A percentile compares a stretch with the other conserved stretches of the same genome.
Evolutionary conservation across 176 grass and related monocot species (phyloP).

Genomic region (Aegilops umbellulata): DNA sequence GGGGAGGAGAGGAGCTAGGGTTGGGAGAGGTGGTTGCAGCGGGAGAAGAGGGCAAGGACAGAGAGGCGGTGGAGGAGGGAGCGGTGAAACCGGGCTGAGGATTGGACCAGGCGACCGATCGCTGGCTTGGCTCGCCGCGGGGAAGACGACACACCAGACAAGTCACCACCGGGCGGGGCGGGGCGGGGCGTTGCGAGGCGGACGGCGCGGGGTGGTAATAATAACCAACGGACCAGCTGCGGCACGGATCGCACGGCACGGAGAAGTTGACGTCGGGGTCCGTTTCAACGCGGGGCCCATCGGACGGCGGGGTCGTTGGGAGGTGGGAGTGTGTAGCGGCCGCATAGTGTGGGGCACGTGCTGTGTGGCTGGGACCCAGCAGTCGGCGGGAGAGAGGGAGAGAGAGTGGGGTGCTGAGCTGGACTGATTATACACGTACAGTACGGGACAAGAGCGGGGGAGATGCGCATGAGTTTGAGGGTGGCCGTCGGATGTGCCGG

Average conservation of each 20-base stretch:
- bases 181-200: background rate
- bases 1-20: background rate
- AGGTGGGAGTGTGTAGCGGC: background rate
- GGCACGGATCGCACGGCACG: background rate
- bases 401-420: conserved; percentile 30
- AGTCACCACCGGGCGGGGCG: background rate
- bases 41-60: background rate
- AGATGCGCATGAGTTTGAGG: conserved; percentile 12
- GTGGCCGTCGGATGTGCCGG: conserved; percentile 15
- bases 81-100: background rate
- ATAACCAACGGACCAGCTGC: background rate
- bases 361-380: background rate
- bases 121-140: conserved; percentile 4
- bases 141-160: conserved; percentile 21
- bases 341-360: background rate
- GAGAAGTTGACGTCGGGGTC: background rate
- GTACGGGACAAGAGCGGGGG: background rate
- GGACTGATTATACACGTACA: background rate
- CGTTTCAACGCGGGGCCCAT: background rate
- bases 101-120: conserved; percentile 8
- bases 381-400: background rate
- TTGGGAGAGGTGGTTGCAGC: background rate
- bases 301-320: background rate
- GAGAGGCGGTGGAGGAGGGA: background rate
- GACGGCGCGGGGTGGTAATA: background rate